Evolutionary conservation across 2,329 filamentous ascomycete species (phyloP), one percentile per base, ranked within the genome.

Genomic region (Gnomoniopsis smithogilvyi): DNA sequence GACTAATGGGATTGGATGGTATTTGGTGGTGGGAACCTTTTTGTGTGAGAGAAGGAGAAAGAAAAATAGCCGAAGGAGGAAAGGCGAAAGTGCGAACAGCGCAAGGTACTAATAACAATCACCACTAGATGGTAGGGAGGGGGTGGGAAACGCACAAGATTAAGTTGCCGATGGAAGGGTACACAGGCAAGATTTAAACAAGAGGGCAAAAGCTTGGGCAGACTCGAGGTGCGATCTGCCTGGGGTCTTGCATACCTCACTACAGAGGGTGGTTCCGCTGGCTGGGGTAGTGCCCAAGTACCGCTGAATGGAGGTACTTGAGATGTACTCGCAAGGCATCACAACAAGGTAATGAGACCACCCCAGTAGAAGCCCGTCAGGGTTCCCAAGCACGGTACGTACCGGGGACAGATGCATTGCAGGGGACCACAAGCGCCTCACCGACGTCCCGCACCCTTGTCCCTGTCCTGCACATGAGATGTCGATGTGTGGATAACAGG

Each of bases 401-500:
- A 53, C 30, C 17, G 22, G 43, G 22, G 43, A n/a, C 4, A 36
- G 36, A 51, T 41, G 36, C 45, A 53, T 53, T 19, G 36, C 53
- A 56, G 58, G 49, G 49, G 51, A 24, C 33, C 51, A 43, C 58
- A 46, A n/a, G 33, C 52, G 60, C 60, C 60, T 60, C 57, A 60
- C 60, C 57, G 60, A 57, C 48, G 51, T 26, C 34, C 14, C 53
- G 54, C 6, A 17, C 57, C 60, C 58, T 58, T 50, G 26, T 53
- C 60, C 58, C 51, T 60, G 57, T 45, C 24, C 41, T 47, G 50
- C 47, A 51, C 54, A 56, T 62, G 56, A 56, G 46, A 60, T 60
- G 49, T 62, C 57, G 56, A 62, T 60, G 53, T 47, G 56, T 59
- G 59, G 47, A 62, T 56, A 55, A 61, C 54, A 26, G 58, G 61